These are phyloP conservation scores for Nissolia schottii DNA, from an alignment of 306 rosid species.

Conservation along the genomic window DNA sequence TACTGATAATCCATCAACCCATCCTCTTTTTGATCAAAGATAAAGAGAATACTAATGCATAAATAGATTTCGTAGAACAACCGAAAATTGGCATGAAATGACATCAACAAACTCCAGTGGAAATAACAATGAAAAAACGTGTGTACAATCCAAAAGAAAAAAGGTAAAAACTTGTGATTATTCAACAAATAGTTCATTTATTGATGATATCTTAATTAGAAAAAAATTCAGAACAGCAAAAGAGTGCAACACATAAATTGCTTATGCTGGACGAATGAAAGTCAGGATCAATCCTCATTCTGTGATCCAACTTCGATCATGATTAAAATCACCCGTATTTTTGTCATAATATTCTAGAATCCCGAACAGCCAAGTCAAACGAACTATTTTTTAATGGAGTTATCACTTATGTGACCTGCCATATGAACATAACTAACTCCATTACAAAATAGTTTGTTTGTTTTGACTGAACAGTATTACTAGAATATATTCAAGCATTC, in stretches of 20 bases:
- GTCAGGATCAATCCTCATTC: not conserved
- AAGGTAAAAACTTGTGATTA: not conserved
- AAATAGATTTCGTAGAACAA: not conserved
- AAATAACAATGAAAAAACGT: not conserved
- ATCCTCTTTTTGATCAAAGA: not conserved
- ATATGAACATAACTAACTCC: constrained; percentile 16
- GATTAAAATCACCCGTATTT: not conserved
- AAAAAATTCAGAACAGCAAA: not conserved
- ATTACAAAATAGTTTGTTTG: constrained; percentile 24
- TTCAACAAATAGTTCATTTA: not conserved
- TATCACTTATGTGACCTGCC: constrained; percentile 23
- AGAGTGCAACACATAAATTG: not conserved
- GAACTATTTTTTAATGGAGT: constrained; percentile 37
- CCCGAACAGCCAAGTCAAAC: constrained; percentile 25
- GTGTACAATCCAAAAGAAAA: not conserved
- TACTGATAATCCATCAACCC: not conserved
- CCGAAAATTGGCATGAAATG: not conserved
- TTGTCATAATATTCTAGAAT: constrained; percentile 11
- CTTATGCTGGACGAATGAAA: not conserved
- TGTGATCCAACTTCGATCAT: not conserved
- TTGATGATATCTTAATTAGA: not conserved
- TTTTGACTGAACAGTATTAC: constrained; percentile 7
- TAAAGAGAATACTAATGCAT: not conserved
- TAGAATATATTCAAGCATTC: not conserved
- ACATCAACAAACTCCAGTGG: not conserved